These are phyloP conservation scores for Metarhizium guizhouense DNA, from an alignment of 2,329 filamentous ascomycete genomes.

Conservation along the genomic window DNA sequence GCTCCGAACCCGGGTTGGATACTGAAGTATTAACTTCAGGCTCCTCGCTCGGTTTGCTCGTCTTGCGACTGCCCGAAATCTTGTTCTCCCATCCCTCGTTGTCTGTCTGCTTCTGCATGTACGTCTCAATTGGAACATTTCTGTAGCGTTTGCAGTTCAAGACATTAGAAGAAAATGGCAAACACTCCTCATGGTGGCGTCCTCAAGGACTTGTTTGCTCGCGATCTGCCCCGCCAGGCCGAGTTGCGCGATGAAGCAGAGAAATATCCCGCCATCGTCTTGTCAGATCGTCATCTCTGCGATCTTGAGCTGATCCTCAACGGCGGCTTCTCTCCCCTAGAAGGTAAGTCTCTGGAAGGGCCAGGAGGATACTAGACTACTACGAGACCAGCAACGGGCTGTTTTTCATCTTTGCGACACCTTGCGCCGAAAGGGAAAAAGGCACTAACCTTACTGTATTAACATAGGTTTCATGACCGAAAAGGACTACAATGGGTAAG, in stretches of 20 bases:
- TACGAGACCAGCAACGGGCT: too few species aligned
- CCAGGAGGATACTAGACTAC: too few species aligned
- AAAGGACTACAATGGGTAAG: slow-evolving; percentile 89
- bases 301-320: slow-evolving; percentile 96
- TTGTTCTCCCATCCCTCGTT: slow-evolving; percentile 2
- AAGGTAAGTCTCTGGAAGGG: slow-evolving; percentile 52
- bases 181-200: slow-evolving; percentile 78
- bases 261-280: slow-evolving; percentile 70
- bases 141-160: background rate
- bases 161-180: slow-evolving; percentile 35
- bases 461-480: slow-evolving; percentile 85
- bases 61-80: slow-evolving; percentile 1
- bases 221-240: slow-evolving; percentile 75
- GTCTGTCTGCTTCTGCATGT: background rate
- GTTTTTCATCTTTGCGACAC: background rate
- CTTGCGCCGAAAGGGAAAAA: background rate
- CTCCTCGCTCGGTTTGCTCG: background rate
- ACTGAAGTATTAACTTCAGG: background rate
- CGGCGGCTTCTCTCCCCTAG: slow-evolving; percentile 93
- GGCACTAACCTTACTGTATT: slow-evolving; percentile 2
- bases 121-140: background rate
- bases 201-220: slow-evolving; percentile 95
- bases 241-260: slow-evolving; percentile 80
- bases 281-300: slow-evolving; percentile 92
- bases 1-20: slow-evolving; percentile 1